Conservation (phyloP, 225 moss, liverwort and hornwort species). For the Neckera pumila region DNA sequence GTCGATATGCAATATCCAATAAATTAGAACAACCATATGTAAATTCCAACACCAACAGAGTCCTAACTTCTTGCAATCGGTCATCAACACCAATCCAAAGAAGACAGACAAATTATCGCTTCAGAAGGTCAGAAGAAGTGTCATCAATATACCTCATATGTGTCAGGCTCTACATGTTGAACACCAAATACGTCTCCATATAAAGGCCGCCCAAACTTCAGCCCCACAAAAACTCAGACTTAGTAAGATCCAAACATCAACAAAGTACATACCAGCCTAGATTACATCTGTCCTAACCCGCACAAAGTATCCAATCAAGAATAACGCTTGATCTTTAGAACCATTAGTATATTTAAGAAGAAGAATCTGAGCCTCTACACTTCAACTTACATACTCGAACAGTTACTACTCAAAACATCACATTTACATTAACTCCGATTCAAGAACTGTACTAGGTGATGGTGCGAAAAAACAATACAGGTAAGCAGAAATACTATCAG, state of each 20-base stretch:
- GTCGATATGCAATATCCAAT: background rate
- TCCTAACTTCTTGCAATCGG: background rate
- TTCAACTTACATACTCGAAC: background rate
- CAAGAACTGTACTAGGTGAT: background rate
- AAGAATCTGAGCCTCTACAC: background rate
- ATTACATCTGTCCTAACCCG: background rate
- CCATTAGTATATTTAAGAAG: background rate
- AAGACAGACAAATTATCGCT: background rate
- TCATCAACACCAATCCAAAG: background rate
- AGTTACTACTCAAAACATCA: background rate
- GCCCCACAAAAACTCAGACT: background rate
- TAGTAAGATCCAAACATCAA: background rate
- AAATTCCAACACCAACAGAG: background rate
- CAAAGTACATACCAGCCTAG: background rate
- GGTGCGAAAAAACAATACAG: background rate
- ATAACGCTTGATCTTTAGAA: background rate
- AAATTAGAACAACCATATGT: background rate
- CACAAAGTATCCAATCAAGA: background rate
- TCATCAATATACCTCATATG: constrained; percentile 57
- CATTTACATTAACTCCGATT: background rate
- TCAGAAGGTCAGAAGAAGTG: background rate
- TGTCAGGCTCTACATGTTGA: constrained; percentile 64
- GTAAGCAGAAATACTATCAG: background rate
- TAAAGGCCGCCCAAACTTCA: constrained; percentile 84
- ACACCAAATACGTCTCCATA: constrained; percentile 98